Percentiles rank a stretch among this genome's conserved stretches.
These are phyloP conservation scores for Rhynchosporium graminicola DNA, from an alignment of 2,329 filamentous ascomycete genomes.

Conservation along the genomic window DNA sequence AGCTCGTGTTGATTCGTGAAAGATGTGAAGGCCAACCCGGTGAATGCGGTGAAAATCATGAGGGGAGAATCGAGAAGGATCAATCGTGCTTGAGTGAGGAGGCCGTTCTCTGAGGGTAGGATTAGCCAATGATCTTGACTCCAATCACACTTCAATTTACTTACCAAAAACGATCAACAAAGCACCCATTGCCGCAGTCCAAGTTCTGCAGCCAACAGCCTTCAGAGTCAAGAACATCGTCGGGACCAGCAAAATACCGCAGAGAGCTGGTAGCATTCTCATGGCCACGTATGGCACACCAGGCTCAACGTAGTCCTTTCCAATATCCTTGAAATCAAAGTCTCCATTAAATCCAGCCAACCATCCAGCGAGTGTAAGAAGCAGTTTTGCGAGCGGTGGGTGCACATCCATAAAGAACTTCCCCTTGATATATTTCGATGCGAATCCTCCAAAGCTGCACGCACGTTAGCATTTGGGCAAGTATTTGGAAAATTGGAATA, in stretches of 20 bases:
- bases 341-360: slow-evolving; percentile 91
- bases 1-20: slow-evolving; percentile 98
- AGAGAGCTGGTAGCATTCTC: slow-evolving; percentile 88
- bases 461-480: slow-evolving; percentile 28
- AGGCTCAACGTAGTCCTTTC: slow-evolving; percentile 96
- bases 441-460: slow-evolving; percentile 90
- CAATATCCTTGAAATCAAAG: slow-evolving; percentile 99
- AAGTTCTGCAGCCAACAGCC: slow-evolving; percentile 83
- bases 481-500: background rate
- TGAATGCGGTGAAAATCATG: slow-evolving; percentile 90
- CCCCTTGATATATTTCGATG: slow-evolving; percentile 98
- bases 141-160: slow-evolving; percentile 28
- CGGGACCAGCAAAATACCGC: slow-evolving; percentile 84
- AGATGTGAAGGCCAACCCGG: slow-evolving; percentile 83
- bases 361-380: slow-evolving; percentile 94
- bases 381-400: slow-evolving; percentile 91
- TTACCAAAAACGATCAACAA: slow-evolving; percentile 87
- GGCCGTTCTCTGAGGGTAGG: slow-evolving; percentile 75
- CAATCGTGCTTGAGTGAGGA: slow-evolving; percentile 90
- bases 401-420: slow-evolving; percentile 99
- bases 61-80: slow-evolving; percentile 96
- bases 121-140: slow-evolving; percentile 29
- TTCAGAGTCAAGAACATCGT: slow-evolving; percentile 95
- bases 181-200: slow-evolving; percentile 80
- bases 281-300: slow-evolving; percentile 96